A percentile compares a stretch with the other conserved stretches of the same genome.
Evolutionary conservation across 2,329 filamentous ascomycete genomes (phyloP).

Genomic region (Hypoxylon sp.): DNA sequence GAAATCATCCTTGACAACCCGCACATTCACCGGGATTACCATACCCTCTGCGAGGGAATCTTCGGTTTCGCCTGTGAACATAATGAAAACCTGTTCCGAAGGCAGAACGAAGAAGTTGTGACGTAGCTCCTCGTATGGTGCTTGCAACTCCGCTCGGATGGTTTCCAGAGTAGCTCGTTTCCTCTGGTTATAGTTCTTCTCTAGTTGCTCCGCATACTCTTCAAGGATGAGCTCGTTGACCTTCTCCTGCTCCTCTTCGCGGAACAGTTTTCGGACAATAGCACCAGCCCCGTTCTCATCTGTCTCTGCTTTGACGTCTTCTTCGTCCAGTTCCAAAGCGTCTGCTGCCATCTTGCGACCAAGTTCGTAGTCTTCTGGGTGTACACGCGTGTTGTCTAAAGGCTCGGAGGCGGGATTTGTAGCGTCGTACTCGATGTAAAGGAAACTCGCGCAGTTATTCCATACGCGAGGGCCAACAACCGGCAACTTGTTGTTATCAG

Average conservation of each 20-base stretch:
- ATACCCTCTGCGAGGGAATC: constrained; percentile 87
- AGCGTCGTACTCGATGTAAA: constrained; percentile 89
- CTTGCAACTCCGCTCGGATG: constrained; percentile 90
- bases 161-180: constrained; percentile 97
- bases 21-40: constrained; percentile 89
- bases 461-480: constrained; percentile 91
- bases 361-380: constrained; percentile 97
- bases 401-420: constrained; percentile 86
- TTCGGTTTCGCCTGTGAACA: constrained; percentile 92
- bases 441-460: constrained; percentile 96
- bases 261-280: constrained; percentile 93
- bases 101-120: constrained; percentile 76
- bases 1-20: constrained; percentile 89
- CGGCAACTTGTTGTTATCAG: constrained; percentile 77
- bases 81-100: constrained; percentile 88
- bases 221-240: constrained; percentile 96
- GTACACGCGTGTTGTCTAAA: constrained; percentile 94
- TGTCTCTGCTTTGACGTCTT: constrained; percentile 94
- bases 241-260: constrained; percentile 90
- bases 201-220: constrained; percentile 94
- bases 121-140: constrained; percentile 92
- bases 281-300: constrained; percentile 90
- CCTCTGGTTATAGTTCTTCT: constrained; percentile 89
- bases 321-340: constrained; percentile 94
- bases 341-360: constrained; percentile 98